These are phyloP conservation scores for Colletotrichum sublineola DNA, from an alignment of 2,329 filamentous ascomycete species.

Conservation along the genomic window DNA sequence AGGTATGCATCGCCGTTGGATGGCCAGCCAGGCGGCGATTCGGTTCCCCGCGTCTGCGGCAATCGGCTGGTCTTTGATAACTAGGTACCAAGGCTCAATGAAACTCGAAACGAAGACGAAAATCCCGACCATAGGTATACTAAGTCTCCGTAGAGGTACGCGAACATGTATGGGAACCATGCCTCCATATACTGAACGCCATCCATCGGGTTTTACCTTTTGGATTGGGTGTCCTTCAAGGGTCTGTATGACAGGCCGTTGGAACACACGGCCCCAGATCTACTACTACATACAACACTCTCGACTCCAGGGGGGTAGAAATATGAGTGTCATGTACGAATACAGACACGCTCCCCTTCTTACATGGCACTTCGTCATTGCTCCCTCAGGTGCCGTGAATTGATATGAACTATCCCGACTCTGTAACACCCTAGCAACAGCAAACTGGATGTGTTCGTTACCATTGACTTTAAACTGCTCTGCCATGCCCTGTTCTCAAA, in stretches of 20 bases:
- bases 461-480: constrained; percentile 32
- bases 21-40: not conserved
- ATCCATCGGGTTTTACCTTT: not conserved
- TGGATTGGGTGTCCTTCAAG: not conserved
- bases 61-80: constrained; percentile 2
- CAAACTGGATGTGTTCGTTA: constrained; percentile 39
- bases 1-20: constrained; percentile 5
- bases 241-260: constrained; percentile 32
- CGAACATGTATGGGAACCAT: not conserved
- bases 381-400: constrained; percentile 20
- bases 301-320: not conserved
- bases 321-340: not conserved
- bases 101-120: constrained; percentile 12
- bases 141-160: not conserved
- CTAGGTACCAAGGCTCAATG: constrained; percentile 9
- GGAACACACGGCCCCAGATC: constrained; percentile 34
- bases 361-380: constrained; percentile 15
- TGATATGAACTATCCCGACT: constrained; percentile 36
- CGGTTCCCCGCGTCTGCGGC: constrained; percentile 21
- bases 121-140: not conserved
- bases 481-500: constrained; percentile 31
- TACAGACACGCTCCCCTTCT: not conserved
- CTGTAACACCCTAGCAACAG: constrained; percentile 37
- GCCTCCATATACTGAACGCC: not conserved
- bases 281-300: not conserved